These are phyloP conservation scores for Vigna trinervia DNA, from an alignment of 306 rosid genomes.

Conservation along the genomic window DNA sequence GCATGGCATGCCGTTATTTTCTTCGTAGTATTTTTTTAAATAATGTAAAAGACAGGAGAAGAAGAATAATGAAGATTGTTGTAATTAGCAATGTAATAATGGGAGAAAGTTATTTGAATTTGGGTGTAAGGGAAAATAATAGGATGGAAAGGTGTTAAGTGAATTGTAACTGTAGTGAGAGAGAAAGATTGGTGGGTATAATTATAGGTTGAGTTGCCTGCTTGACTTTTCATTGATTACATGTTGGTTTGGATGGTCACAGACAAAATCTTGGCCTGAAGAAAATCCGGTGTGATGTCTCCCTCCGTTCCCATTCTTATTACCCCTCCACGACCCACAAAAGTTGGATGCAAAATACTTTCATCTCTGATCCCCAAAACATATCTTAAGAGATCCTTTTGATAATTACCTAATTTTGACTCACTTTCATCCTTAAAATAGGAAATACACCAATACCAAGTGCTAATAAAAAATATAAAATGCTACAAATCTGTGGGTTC, in stretches of 20 bases:
- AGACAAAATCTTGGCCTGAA: constrained; percentile 55
- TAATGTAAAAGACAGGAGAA: background rate
- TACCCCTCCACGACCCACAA: constrained; percentile 37
- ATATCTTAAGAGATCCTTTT: constrained; percentile 62
- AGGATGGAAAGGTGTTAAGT: constrained; percentile 30
- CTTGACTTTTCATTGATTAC: constrained; percentile 57
- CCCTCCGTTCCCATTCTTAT: constrained; percentile 42
- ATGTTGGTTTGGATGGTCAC: constrained; percentile 55
- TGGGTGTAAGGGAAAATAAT: constrained; percentile 3
- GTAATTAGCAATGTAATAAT: constrained; percentile 27
- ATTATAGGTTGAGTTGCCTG: constrained; percentile 34
- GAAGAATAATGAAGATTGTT: constrained; percentile 27
- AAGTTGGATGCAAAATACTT: constrained; percentile 38
- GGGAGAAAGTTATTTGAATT: constrained; percentile 5
- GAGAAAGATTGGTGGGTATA: constrained; percentile 40
- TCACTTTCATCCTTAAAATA: constrained; percentile 37
- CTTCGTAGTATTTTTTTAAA: constrained; percentile 25
- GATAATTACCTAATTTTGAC: constrained; percentile 63
- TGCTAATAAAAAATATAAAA: constrained; percentile 9
- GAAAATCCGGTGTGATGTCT: constrained; percentile 62
- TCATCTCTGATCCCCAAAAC: constrained; percentile 38
- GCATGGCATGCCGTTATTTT: constrained; percentile 56
- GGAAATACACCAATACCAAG: constrained; percentile 30
- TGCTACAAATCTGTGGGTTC: constrained; percentile 48
- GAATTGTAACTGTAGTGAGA: constrained; percentile 36